phyloP scores from a whole-genome alignment of 331 rosid genomes.

The Acacia pycnantha region DNA sequence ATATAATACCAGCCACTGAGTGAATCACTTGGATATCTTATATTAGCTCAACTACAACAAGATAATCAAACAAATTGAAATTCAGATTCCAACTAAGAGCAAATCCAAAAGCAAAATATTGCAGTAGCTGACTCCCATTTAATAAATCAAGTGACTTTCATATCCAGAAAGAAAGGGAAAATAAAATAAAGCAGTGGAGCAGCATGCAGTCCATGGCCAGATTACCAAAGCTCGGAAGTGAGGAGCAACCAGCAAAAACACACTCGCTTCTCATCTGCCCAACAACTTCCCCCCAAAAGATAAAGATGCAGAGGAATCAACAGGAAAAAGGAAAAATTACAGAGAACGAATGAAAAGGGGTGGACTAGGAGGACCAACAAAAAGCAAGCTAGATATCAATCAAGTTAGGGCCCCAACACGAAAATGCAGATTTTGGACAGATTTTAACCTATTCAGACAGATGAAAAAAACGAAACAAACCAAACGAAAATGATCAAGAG shows the following conservation, averaged over 20 bases:
- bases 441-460: constrained; percentile 12
- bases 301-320: background rate
- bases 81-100: background rate
- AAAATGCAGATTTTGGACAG: constrained; percentile 29
- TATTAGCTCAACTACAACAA: constrained; percentile 3
- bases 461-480: constrained; percentile 20
- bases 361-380: constrained; percentile 7
- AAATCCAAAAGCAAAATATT: constrained; percentile 20
- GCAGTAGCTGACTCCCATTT: constrained; percentile 26
- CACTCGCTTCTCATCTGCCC: background rate
- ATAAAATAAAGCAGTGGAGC: background rate
- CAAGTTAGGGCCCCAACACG: constrained; percentile 6
- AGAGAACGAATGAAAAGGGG: constrained; percentile 17
- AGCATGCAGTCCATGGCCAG: constrained; percentile 47
- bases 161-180: background rate
- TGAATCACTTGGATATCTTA: background rate
- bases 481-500: constrained; percentile 32
- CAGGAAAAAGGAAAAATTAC: background rate
- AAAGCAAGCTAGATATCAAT: constrained; percentile 30
- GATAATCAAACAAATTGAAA: constrained; percentile 17
- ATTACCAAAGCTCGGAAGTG: constrained; percentile 25
- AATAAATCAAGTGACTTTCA: constrained; percentile 19
- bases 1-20: constrained; percentile 4
- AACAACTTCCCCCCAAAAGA: background rate
- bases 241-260: constrained; percentile 13